A percentile compares a stretch with the other conserved stretches of the same genome.
Evolutionary conservation across 768 basidiomycete species (phyloP).

Genomic region (Wakefieldia striispora): DNA sequence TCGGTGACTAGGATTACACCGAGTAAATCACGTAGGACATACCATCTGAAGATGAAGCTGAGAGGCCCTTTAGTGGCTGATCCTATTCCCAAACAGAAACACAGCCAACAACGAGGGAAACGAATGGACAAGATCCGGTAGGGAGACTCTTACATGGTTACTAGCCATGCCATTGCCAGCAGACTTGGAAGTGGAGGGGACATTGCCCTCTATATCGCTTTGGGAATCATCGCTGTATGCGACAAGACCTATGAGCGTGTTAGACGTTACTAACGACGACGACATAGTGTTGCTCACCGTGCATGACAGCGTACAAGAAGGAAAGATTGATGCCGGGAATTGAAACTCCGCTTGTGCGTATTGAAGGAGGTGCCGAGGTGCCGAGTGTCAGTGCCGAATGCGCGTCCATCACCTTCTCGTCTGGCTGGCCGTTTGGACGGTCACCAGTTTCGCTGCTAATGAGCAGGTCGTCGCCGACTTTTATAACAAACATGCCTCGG

Average conservation of each 20-base stretch:
- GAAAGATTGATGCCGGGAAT: constrained; percentile 5
- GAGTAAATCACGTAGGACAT: constrained; percentile 1
- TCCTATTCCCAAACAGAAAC: constrained; percentile 65
- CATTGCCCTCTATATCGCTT: constrained; percentile 50
- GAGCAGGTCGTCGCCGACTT: constrained; percentile 44
- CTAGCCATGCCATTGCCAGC: constrained; percentile 10
- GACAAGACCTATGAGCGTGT: constrained; percentile 46
- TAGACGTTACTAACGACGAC: not conserved
- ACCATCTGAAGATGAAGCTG: constrained; percentile 31
- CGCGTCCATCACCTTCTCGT: constrained; percentile 30
- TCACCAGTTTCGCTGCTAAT: constrained; percentile 28
- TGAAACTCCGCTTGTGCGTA: constrained; percentile 22
- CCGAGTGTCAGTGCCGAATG: constrained; percentile 25
- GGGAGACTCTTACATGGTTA: constrained; percentile 63
- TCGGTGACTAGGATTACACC: not conserved
- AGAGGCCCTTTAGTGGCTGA: constrained; percentile 42
- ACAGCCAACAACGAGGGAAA: constrained; percentile 69
- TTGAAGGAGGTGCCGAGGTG: constrained; percentile 21
- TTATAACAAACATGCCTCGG: constrained; percentile 41
- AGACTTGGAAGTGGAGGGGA: constrained; percentile 31
- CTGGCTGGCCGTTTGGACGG: constrained; percentile 37
- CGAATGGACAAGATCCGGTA: constrained; percentile 35
- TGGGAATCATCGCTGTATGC: constrained; percentile 65
- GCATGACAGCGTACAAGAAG: constrained; percentile 22
- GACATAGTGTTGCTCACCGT: constrained; percentile 24